These are phyloP conservation scores for Bruguiera parviflora DNA, from an alignment of 345 rosid genomes.

Conservation along the genomic window DNA sequence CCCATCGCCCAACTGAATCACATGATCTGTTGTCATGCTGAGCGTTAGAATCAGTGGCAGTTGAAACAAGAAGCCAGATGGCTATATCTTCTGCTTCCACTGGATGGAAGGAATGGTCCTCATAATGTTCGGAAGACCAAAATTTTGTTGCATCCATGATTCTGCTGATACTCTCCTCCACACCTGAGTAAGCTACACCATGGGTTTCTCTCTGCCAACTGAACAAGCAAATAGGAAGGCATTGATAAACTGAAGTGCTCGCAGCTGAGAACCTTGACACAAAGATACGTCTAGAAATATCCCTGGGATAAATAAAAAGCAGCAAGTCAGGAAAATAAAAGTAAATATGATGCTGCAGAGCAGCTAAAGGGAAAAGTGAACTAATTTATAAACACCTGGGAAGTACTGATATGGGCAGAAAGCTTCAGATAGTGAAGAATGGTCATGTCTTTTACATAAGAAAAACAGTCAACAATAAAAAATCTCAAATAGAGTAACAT, in stretches of 20 bases:
- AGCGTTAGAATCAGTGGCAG: conserved; percentile 35
- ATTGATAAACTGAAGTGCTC: conserved; percentile 42
- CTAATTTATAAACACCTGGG: neutral
- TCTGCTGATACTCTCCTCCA: conserved; percentile 38
- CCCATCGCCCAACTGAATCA: conserved; percentile 49
- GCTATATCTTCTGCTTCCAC: conserved; percentile 54
- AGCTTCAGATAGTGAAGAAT: neutral
- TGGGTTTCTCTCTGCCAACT: conserved; percentile 45
- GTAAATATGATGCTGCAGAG: neutral
- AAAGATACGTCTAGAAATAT: conserved; percentile 48
- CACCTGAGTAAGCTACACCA: conserved; percentile 25
- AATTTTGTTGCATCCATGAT: conserved; percentile 50
- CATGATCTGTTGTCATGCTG: conserved; percentile 28
- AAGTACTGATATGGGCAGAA: neutral
- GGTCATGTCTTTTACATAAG: neutral
- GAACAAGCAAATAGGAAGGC: conserved; percentile 57
- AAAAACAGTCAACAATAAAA: neutral
- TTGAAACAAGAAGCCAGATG: conserved; percentile 68
- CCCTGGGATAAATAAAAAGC: conserved; percentile 46
- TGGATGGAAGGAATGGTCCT: conserved; percentile 35
- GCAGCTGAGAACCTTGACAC: conserved; percentile 61
- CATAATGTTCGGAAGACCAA: conserved; percentile 36
- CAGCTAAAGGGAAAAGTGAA: neutral
- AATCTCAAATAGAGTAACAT: neutral
- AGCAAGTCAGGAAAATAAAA: neutral